Evolutionary conservation across 139 green algal species (phyloP).

Genomic region (Tetraselmis striata): DNA sequence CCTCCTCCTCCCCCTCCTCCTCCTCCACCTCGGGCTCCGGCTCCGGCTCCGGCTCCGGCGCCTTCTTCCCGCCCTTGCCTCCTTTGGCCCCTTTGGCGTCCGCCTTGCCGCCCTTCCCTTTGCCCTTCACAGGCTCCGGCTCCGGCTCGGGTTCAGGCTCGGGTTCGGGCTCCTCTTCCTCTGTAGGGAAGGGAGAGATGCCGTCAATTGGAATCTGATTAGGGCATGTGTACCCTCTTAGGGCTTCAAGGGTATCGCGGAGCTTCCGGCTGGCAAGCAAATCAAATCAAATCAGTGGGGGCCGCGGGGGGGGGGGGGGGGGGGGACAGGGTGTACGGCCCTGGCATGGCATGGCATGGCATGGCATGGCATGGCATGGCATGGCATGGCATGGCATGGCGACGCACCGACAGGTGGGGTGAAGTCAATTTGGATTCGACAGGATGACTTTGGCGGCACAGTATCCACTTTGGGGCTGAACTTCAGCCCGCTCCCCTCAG

Average conservation of each 20-base stretch:
- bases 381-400: no score
- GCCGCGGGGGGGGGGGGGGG: no score
- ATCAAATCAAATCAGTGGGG: no score
- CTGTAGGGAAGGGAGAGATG: no score
- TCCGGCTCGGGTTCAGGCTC: slow-evolving; percentile 7
- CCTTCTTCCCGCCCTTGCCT: background rate
- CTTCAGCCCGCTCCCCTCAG: slow-evolving; percentile 26
- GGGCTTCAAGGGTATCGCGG: no score
- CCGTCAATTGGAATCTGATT: no score
- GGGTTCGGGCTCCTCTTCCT: slow-evolving; percentile 12
- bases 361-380: no score
- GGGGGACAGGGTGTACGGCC: no score
- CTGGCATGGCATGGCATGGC: no score
- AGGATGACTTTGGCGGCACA: slow-evolving; percentile 15
- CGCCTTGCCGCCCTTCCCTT: background rate
- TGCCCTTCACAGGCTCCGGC: background rate
- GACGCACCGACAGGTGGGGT: slow-evolving; percentile 8
- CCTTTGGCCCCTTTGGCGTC: background rate
- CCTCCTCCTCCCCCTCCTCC: slow-evolving; percentile 1
- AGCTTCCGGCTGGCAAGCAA: no score
- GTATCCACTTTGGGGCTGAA: slow-evolving; percentile 41
- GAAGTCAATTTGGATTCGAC: slow-evolving; percentile 33
- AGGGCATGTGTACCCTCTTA: no score
- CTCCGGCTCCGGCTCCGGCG: background rate
- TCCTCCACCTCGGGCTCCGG: background rate